Base-by-base conservation (phyloP, 2,329 filamentous ascomycete genomes). In the Pleomassaria siparia region DNA sequence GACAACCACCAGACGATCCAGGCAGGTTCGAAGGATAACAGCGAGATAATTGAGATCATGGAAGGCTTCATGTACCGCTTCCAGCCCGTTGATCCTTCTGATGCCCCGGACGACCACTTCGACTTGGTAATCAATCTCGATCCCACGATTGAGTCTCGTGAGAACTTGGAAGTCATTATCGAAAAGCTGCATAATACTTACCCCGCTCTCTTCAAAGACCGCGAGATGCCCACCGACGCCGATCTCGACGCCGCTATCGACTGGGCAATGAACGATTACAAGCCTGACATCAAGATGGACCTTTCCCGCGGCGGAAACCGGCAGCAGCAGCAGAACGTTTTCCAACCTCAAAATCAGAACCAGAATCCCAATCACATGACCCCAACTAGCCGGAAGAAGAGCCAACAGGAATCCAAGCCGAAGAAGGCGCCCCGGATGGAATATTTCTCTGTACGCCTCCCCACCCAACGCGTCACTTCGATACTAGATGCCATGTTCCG, bases 1-100 rank as follows among this genome's bases (percentile, higher is more conserved):
- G 91, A 99, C 70, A 97, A 97, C 63, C 94, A 99, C 69, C 94
- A 99, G 73, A 99, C 94, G 0, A 97, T 99, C 50, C 91, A 94
- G 63, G 91, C 92, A 10, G 78, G 75, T n/a, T 87, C 83, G 37
- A 87, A 88, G 46, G 82, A 87, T 36, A 72, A 78, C 39, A 74
- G 79, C 15, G 92, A 96, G 69, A 89, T 94, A 46, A 77, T 94
- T 39, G 82, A 83, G 4, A 95, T 99, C 59, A 97, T 99, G 94
- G 89, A 96, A 59, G 89, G 90, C 2, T 99, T 99, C 72, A 79
- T 99, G 56, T 72, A 82, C 11, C 84, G 94, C 28, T 97, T 96
- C 66, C 88, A 99, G 73, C 82, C 86, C 16, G 79, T 91, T 49
- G 81, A 91, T 55, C 74, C 79, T 1, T 79, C 83, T 15, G 74